These are phyloP conservation scores for Phytophthora pisi DNA, from an alignment of 352 stramenopile genomes.

Conservation along the genomic window DNA sequence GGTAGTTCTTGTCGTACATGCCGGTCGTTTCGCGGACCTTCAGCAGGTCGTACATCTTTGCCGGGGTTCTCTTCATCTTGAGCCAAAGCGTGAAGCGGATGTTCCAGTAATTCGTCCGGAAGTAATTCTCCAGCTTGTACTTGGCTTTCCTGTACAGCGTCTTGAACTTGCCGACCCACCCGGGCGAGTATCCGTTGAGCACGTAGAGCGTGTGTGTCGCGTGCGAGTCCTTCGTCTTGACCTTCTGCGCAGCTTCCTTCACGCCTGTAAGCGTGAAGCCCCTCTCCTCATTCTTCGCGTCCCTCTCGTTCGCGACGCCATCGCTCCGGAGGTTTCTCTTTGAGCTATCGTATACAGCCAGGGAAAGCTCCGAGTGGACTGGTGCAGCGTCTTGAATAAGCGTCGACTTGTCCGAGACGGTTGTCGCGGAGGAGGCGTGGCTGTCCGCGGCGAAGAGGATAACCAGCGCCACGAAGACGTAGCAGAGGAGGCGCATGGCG, in stretches of 20 bases:
- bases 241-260: background rate
- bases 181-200: background rate
- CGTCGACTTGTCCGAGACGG: background rate
- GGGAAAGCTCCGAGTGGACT: background rate
- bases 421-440: background rate
- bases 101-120: slow-evolving; percentile 9
- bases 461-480: background rate
- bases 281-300: background rate
- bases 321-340: slow-evolving; percentile 9
- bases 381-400: background rate
- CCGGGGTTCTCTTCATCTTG: slow-evolving; percentile 10
- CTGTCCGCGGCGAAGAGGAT: background rate
- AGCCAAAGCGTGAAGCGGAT: slow-evolving; percentile 19
- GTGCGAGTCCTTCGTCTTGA: background rate
- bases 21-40: slow-evolving; percentile 11
- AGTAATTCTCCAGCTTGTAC: background rate
- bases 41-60: slow-evolving; percentile 18
- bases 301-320: background rate
- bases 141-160: background rate
- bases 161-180: slow-evolving; percentile 1
- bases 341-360: background rate
- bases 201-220: background rate
- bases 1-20: slow-evolving; percentile 17
- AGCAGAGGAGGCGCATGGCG: slow-evolving; percentile 1
- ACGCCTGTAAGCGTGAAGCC: background rate